These are phyloP conservation scores for Mucor sp. DNA, from an alignment of 371 early-diverging fungal species.

Conservation along the genomic window DNA sequence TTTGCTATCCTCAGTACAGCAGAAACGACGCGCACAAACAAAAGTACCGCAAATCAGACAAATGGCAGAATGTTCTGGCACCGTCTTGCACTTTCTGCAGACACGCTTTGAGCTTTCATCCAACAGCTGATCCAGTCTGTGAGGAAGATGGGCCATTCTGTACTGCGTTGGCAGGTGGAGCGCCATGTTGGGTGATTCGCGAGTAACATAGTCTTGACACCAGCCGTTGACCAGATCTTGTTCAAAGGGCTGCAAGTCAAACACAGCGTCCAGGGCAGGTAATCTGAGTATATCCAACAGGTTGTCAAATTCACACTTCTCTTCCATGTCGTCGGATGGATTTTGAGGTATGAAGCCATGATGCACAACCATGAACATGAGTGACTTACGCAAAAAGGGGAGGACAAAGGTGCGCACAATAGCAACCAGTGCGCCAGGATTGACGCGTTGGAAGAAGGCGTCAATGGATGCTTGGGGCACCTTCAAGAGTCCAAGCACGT, in stretches of 20 bases:
- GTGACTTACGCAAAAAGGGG: conserved; percentile 44
- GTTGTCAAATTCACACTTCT: conserved; percentile 37
- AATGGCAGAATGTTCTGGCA: conserved; percentile 87
- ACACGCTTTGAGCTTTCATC: conserved; percentile 74
- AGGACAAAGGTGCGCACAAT: conserved; percentile 39
- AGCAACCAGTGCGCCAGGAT: conserved; percentile 22
- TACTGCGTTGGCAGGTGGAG: conserved; percentile 61
- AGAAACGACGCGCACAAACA: conserved; percentile 89
- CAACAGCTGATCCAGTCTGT: conserved; percentile 81
- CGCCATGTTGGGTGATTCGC: conserved; percentile 19
- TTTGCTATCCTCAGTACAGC: conserved; percentile 81
- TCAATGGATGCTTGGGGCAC: conserved; percentile 15
- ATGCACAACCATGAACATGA: conserved; percentile 43
- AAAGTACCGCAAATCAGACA: conserved; percentile 93
- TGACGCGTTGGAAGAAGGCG: conserved; percentile 12
- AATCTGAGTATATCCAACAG: conserved; percentile 32
- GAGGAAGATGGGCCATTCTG: conserved; percentile 77
- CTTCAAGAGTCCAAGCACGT: conserved; percentile 6
- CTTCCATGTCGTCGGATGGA: conserved; percentile 20
- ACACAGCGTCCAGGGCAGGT: conserved; percentile 29
- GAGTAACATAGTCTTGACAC: conserved; percentile 34
- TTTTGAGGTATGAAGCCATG: conserved; percentile 46
- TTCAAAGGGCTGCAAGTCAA: conserved; percentile 28
- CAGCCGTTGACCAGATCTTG: conserved; percentile 30
- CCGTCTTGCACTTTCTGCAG: conserved; percentile 82